phyloP scores from a whole-genome alignment of 148 eudicot species.

The Spergularia bocconei region DNA sequence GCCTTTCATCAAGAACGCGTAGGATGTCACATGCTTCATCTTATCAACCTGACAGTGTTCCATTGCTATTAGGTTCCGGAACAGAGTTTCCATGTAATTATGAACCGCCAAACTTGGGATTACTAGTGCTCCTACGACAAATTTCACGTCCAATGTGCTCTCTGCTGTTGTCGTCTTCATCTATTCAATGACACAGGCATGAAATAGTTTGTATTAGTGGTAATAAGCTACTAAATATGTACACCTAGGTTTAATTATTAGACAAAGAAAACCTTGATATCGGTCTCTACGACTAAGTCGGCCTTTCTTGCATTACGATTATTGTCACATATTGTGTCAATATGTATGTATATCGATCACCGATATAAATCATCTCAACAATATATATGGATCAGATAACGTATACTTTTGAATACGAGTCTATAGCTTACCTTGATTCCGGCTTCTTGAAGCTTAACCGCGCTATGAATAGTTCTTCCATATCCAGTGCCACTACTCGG shows the following conservation, averaged over 20 bases:
- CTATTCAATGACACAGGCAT: constrained; percentile 9
- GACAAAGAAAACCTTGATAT: no score
- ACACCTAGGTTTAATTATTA: no score
- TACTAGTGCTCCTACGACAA: constrained; percentile 29
- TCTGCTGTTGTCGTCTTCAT: constrained; percentile 23
- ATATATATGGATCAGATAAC: no score
- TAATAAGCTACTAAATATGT: no score
- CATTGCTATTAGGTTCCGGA: constrained; percentile 52
- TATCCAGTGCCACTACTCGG: constrained; percentile 2
- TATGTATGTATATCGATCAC: no score
- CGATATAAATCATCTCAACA: no score
- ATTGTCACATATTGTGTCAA: no score
- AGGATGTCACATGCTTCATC: constrained; percentile 47
- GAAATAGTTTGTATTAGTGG: background rate
- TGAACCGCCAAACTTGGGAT: constrained; percentile 49
- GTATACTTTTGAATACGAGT: no score
- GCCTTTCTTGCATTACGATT: no score
- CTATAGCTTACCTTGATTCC: constrained; percentile 28
- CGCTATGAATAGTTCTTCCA: constrained; percentile 20
- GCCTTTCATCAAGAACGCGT: constrained; percentile 34
- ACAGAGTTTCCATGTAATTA: constrained; percentile 33
- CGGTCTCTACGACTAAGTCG: no score
- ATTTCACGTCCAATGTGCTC: constrained; percentile 37
- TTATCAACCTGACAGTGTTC: constrained; percentile 33
- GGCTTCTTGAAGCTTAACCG: constrained; percentile 22